A percentile compares a stretch with the other conserved stretches of the same genome.
Evolutionary conservation across 2,329 filamentous ascomycete genomes (phyloP).

Genomic region (Rhynchosporium secalis): DNA sequence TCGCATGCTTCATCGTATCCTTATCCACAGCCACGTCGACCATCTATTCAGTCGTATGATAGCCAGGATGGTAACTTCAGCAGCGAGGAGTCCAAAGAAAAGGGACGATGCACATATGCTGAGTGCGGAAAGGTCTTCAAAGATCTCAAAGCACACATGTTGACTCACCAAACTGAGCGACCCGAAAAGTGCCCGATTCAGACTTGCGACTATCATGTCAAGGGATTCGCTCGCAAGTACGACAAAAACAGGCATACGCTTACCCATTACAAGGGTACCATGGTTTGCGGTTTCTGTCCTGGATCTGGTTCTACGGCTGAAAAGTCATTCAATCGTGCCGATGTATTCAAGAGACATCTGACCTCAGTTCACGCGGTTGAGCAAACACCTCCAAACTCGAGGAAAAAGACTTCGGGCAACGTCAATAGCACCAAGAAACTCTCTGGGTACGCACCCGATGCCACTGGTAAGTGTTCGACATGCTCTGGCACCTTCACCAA

Average conservation of each 20-base stretch:
- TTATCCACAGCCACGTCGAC: conserved; percentile 34
- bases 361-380: conserved; percentile 93
- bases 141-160: conserved; percentile 82
- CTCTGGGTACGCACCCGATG: conserved; percentile 70
- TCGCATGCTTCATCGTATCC: conserved; percentile 35
- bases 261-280: conserved; percentile 96
- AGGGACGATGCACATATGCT: conserved; percentile 53
- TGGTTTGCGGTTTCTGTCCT: conserved; percentile 96
- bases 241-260: conserved; percentile 96
- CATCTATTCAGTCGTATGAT: conserved; percentile 36
- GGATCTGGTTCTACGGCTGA: conserved; percentile 83
- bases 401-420: conserved; percentile 59
- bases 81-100: conserved; percentile 39
- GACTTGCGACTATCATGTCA: conserved; percentile 89
- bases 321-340: conserved; percentile 93
- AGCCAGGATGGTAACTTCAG: conserved; percentile 39
- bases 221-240: conserved; percentile 95
- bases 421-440: conserved; percentile 52
- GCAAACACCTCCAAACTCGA: conserved; percentile 87
- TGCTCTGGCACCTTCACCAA: conserved; percentile 82
- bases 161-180: conserved; percentile 90
- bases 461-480: conserved; percentile 87
- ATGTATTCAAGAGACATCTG: conserved; percentile 95
- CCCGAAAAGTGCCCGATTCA: conserved; percentile 95
- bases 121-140: conserved; percentile 62